These are phyloP conservation scores for Galerina marginata DNA, from an alignment of 768 basidiomycete genomes.

Conservation along the genomic window DNA sequence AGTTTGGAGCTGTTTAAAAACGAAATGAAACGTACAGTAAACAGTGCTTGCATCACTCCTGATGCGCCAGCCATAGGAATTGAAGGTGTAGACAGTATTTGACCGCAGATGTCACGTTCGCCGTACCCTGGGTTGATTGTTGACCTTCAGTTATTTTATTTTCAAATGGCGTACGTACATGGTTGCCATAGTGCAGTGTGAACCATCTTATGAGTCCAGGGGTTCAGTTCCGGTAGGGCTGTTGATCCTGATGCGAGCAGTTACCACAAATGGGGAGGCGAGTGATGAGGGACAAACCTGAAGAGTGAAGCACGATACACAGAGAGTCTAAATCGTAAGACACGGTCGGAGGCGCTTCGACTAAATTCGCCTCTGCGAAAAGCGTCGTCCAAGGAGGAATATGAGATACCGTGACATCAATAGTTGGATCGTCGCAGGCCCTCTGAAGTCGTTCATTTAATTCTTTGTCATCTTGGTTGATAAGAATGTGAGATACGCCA, in stretches of 20 bases:
- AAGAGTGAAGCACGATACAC: background rate
- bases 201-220: slow-evolving; percentile 1
- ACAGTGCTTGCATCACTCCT: slow-evolving; percentile 7
- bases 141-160: no score
- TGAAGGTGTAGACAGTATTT: slow-evolving; percentile 6
- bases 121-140: slow-evolving; percentile 2
- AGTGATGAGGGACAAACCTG: background rate
- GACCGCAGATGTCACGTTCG: slow-evolving; percentile 6
- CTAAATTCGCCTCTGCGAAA: background rate
- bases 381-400: background rate
- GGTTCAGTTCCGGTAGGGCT: background rate
- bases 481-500: slow-evolving; percentile 1
- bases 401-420: background rate
- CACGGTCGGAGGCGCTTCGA: background rate
- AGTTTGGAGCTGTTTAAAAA: background rate
- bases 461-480: background rate
- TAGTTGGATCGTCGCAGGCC: background rate
- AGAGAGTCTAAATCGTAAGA: background rate
- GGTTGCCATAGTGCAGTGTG: slow-evolving; percentile 1
- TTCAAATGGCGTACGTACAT: background rate
- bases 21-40: background rate
- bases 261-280: background rate
- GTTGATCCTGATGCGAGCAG: background rate
- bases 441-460: background rate
- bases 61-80: slow-evolving; percentile 4